These are phyloP conservation scores for Tephrocybe sp. DNA, from an alignment of 768 basidiomycete genomes.

Conservation along the genomic window DNA sequence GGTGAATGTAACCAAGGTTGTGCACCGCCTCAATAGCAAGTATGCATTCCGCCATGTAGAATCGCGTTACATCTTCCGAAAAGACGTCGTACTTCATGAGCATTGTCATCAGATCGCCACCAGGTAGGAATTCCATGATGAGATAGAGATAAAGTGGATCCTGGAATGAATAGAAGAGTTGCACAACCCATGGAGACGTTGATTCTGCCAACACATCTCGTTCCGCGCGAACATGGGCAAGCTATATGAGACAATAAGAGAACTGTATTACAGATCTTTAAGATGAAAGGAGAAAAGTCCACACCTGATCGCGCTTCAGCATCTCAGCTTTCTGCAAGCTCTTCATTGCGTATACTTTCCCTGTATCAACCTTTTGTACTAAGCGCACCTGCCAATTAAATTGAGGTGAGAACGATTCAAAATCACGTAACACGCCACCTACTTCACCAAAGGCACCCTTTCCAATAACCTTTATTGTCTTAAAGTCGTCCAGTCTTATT, in stretches of 20 bases:
- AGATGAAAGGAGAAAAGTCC: constrained; percentile 17
- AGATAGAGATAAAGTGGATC: constrained; percentile 94
- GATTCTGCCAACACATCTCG: constrained; percentile 96
- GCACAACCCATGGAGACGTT: constrained; percentile 96
- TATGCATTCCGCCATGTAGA: constrained; percentile 99
- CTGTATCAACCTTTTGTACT: constrained; percentile 96
- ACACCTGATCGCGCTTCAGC: constrained; percentile 98
- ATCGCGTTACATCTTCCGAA: constrained; percentile 96
- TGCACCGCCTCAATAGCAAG: constrained; percentile 98
- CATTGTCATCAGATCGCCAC: constrained; percentile 99
- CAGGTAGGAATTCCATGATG: constrained; percentile 85
- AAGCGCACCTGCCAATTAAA: constrained; percentile 66
- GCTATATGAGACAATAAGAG: constrained; percentile 40
- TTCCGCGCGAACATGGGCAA: constrained; percentile 96
- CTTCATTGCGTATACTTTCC: constrained; percentile 99
- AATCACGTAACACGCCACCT: constrained; percentile 17
- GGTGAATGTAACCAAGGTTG: constrained; percentile 97
- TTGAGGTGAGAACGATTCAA: not conserved
- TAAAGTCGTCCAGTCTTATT: constrained; percentile 90
- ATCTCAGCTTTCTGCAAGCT: constrained; percentile 97
- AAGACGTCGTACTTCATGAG: constrained; percentile 99
- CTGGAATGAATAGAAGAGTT: constrained; percentile 97
- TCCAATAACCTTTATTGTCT: constrained; percentile 97
- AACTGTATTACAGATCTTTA: not conserved
- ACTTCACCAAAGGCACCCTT: constrained; percentile 99